Base-by-base conservation (phyloP, 768 basidiomycete species). In the Pleurotus citrinopileatus region DNA sequence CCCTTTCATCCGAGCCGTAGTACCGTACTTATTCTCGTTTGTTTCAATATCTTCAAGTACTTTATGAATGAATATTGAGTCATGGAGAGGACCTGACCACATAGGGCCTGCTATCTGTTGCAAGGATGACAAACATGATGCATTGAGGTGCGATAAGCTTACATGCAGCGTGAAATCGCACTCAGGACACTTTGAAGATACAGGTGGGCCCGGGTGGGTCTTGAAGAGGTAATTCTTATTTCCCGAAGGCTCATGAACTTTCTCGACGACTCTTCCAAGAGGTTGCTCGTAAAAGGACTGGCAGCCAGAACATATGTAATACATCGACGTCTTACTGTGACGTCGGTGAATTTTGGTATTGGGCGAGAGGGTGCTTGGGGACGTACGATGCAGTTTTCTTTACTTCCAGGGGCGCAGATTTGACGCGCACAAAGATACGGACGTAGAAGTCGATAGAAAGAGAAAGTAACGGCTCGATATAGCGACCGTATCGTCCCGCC, bases 361-460 rank as follows among this genome's bases (percentile, higher is more conserved):
- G 25, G 45, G n/a, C 6, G 20, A n/a, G 43, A 22, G 36, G 34
- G 40, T 17, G 15, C 37, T 20, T 55, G 44, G 34, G 15, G 13
- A 76, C 84, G 59, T 63, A 95, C 95, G 84, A 82, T 20, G 87
- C 75, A 3, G 82, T 70, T 57, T 83, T 85, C 70, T 99, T 99
- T 38, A 95, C 94, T 66, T 94, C 86, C 23, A 86, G 68, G 0
- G 94, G 87, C 2, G 84, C 76, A 0, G 86, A 78, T 50, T 81
- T 74, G 3, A 99, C 73, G 8, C 88, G 83, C 13, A 98, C 82
- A 63, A 98, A 99, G 17, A 98, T 63, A 3, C 97, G 87, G 22
- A 97, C 86, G 67, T 99, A 99, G 67, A 98, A 99, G 63, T 99
- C 97, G 63, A 99, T 96, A 13, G 93, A 96, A 27, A 99, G 75